Evolutionary conservation across 2,329 filamentous ascomycete species (phyloP), one percentile per base, ranked within the genome.

Genomic region (Epicoccum sorghinum): DNA sequence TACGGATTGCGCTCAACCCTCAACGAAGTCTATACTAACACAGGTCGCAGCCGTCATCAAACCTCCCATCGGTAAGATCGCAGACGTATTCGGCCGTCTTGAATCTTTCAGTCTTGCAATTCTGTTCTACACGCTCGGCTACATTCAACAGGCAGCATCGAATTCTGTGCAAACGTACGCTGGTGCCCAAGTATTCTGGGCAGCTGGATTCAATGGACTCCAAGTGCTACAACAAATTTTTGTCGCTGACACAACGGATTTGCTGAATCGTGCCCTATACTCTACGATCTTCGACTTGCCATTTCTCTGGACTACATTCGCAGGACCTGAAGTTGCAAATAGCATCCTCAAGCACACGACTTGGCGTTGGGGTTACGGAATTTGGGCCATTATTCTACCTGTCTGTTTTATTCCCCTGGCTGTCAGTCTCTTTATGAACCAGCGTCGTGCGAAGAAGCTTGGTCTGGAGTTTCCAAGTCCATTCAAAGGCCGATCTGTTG

Each of bases 301-400:
- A 0, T 87, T 86, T 61, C 75, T 87, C 13, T 76, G 84, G 53
- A 88, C 83, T 7, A 80, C 86, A 4, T 88, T 84, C 81, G 78
- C 85, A 33, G 86, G 85, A 1, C 79, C 83, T 2, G 72, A 79
- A 47, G 77, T 86, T 27, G 82, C 79, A 2, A 72, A 77, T 2
- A 72, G 67, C 25, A 78, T 86, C 32, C 69, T 85, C 2, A 70
- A 72, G 8, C 69, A 70, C 10, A 70, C 78, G 2, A 78, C 71
- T n/a, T 87, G 85, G 85, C 76, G 84, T 67, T 86, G 83, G 83
- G 84, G 83, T 6, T 86, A 86, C 61, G 85, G 79, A 29, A 83
- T 87, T 60, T 88, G 83, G 83, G 80, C 81, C 7, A 78, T 88
- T 43, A 77, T 87, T n/a, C 69, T 86, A 2, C 85, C 85, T 8